Evolutionary conservation across 2,329 filamentous ascomycete species (phyloP).

Genomic region (Coniochaeta sp.): DNA sequence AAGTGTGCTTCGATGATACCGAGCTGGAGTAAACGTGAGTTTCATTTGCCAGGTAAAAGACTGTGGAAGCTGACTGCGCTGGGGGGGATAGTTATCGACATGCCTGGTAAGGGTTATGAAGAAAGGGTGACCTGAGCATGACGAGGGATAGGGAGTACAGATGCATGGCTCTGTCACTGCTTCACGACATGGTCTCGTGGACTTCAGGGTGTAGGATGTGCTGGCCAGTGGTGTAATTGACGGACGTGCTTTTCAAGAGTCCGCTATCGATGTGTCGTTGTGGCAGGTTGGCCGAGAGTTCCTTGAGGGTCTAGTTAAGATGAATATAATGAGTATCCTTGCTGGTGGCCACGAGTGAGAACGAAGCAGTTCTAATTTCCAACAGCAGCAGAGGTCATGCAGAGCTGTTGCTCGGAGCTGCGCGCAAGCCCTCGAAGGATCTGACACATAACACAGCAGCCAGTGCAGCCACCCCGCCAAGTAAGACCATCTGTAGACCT

Average conservation of each 20-base stretch:
- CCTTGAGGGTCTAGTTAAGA: background rate
- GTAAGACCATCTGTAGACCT: slow-evolving; percentile 21
- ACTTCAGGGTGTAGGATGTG: background rate
- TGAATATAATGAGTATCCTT: no score
- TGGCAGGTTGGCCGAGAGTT: background rate
- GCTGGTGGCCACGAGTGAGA: no score
- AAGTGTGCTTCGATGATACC: background rate
- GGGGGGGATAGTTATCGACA: background rate
- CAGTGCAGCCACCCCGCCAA: slow-evolving; percentile 20
- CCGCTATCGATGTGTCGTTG: background rate
- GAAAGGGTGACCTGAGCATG: background rate
- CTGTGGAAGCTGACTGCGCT: background rate
- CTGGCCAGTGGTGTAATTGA: background rate
- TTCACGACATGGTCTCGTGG: background rate
- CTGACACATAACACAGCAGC: slow-evolving; percentile 21
- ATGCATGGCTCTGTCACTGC: background rate
- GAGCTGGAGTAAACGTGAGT: background rate
- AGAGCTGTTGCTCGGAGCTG: background rate
- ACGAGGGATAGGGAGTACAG: background rate
- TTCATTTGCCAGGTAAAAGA: background rate
- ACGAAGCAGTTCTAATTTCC: background rate
- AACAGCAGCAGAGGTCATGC: background rate
- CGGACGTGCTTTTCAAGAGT: background rate
- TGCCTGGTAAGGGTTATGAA: background rate
- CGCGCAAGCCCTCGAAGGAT: slow-evolving; percentile 13